These are phyloP conservation scores for Aspergillus luchuensis DNA, from an alignment of 2,329 filamentous ascomycete genomes.

Conservation along the genomic window DNA sequence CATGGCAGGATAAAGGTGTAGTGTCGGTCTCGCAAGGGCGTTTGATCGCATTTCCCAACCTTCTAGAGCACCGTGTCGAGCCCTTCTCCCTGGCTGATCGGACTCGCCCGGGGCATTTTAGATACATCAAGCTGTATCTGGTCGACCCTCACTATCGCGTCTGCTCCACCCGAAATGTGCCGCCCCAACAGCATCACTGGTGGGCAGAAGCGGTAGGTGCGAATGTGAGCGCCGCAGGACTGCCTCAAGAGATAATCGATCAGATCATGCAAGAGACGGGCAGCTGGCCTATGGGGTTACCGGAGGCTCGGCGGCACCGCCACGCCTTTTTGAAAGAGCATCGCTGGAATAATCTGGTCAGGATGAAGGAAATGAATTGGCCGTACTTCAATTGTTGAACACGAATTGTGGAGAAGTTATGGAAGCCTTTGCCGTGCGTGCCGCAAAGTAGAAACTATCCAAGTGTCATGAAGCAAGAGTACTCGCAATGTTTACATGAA, in stretches of 20 bases:
- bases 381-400: too few species aligned
- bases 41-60: slow-evolving; percentile 12
- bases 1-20: background rate
- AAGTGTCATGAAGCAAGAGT: too few species aligned
- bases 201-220: background rate
- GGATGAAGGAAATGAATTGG: background rate
- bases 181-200: slow-evolving; percentile 15
- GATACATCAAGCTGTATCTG: slow-evolving; percentile 9
- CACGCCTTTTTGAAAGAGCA: background rate
- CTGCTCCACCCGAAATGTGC: slow-evolving; percentile 14
- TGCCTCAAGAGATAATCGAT: background rate
- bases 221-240: background rate
- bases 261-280: background rate
- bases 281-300: background rate
- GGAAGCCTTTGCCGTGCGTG: too few species aligned
- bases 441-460: too few species aligned
- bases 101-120: slow-evolving; percentile 4
- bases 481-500: too few species aligned
- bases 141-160: slow-evolving; percentile 14
- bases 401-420: too few species aligned
- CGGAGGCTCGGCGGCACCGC: background rate
- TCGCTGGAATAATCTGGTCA: background rate
- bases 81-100: slow-evolving; percentile 8
- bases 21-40: background rate
- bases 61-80: slow-evolving; percentile 4